A percentile compares a stretch with the other conserved stretches of the same genome.
phyloP scores from a whole-genome alignment of 345 rosid species.

The Eucalyptus caleyi region DNA sequence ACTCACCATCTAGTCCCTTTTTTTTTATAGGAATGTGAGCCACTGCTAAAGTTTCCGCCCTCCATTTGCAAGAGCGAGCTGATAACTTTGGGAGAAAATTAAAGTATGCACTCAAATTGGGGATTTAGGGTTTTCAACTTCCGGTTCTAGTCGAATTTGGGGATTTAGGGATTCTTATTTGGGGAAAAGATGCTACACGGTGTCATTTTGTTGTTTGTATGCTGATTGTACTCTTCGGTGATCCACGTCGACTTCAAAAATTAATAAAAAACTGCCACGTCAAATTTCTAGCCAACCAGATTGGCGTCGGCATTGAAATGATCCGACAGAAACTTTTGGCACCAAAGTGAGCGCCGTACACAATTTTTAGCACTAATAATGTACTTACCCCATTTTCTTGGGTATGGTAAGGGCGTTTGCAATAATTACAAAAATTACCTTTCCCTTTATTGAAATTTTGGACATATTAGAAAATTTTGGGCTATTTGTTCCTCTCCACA shows the following conservation, averaged over 20 bases:
- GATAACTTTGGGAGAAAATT: too few species aligned
- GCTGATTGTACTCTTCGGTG: too few species aligned
- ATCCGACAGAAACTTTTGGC: accelerated
- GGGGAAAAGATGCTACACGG: accelerated
- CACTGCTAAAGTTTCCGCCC: accelerated
- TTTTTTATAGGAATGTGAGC: too few species aligned
- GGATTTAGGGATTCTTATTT: too few species aligned
- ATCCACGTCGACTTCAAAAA: too few species aligned
- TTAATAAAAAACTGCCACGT: too few species aligned
- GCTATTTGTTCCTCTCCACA: not conserved
- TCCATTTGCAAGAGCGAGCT: too few species aligned
- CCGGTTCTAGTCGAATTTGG: too few species aligned
- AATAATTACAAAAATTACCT: not conserved
- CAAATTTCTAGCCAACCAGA: accelerated
- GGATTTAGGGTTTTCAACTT: too few species aligned
- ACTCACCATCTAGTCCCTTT: accelerated
- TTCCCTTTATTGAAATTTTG: not conserved
- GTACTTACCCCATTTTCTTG: not conserved
- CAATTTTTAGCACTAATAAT: accelerated
- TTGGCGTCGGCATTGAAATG: accelerated
- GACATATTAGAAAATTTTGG: not conserved
- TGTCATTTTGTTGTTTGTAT: too few species aligned
- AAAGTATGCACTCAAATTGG: too few species aligned
- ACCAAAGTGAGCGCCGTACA: too few species aligned
- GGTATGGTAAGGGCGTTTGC: accelerated